Conservation (phyloP, 768 basidiomycete species). For the Piloderma croceum region DNA sequence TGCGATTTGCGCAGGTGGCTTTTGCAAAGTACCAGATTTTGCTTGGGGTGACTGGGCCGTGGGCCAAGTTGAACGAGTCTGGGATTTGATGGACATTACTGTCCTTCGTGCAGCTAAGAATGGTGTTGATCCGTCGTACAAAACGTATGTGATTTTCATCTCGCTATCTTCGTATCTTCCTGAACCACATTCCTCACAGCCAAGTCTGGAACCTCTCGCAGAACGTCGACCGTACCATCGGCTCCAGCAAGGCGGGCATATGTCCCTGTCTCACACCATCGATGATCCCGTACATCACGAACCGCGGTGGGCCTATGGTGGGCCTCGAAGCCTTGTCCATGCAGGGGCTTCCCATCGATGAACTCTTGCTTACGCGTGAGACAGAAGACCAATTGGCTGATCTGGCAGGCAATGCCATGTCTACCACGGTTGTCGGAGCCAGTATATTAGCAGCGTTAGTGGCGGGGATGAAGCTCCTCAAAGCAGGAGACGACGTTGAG, state of each 20-base stretch:
- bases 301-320: slow-evolving; percentile 93
- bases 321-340: slow-evolving; percentile 89
- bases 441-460: slow-evolving; percentile 82
- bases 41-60: slow-evolving; percentile 93
- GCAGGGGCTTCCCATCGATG: slow-evolving; percentile 91
- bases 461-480: slow-evolving; percentile 59
- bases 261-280: slow-evolving; percentile 91
- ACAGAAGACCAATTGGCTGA: slow-evolving; percentile 91
- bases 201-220: slow-evolving; percentile 95
- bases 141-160: slow-evolving; percentile 55
- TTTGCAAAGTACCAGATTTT: slow-evolving; percentile 81
- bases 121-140: slow-evolving; percentile 82
- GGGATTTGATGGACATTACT: slow-evolving; percentile 93
- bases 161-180: not conserved
- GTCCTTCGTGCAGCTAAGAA: slow-evolving; percentile 73
- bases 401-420: slow-evolving; percentile 96
- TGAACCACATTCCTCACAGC: slow-evolving; percentile 34
- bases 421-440: slow-evolving; percentile 90
- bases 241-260: slow-evolving; percentile 75
- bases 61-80: slow-evolving; percentile 90
- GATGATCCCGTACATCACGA: slow-evolving; percentile 96
- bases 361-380: slow-evolving; percentile 86
- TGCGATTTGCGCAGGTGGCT: slow-evolving; percentile 49
- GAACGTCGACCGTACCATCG: slow-evolving; percentile 90
- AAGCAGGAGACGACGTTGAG: slow-evolving; percentile 54